Percentiles rank a stretch among this genome's conserved stretches.
These are phyloP conservation scores for Fusarium sterilihyphosum DNA, from an alignment of 2,329 filamentous ascomycete species.

Conservation along the genomic window DNA sequence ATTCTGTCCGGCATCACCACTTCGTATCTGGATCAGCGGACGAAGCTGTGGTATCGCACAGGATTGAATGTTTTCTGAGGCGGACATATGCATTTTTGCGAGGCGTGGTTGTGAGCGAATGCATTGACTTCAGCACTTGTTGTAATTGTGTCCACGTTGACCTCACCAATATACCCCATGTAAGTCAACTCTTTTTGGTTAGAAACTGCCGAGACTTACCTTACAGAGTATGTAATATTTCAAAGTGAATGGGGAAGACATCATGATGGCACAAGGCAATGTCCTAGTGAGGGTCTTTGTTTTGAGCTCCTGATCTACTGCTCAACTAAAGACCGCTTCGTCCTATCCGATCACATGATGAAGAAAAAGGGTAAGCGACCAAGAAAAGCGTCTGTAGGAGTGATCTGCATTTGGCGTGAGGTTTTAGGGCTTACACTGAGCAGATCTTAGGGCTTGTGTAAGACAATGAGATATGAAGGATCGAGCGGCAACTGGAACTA, in stretches of 20 bases:
- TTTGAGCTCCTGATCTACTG: not conserved
- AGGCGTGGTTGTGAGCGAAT: no score
- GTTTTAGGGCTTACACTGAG: not conserved
- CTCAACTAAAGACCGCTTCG: not conserved
- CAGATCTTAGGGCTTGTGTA: not conserved
- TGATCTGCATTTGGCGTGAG: not conserved
- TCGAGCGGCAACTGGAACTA: not conserved
- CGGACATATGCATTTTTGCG: not conserved
- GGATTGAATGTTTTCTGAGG: not conserved
- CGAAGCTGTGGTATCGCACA: not conserved
- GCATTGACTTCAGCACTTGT: not conserved
- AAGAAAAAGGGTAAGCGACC: not conserved
- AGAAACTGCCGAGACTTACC: fast-evolving
- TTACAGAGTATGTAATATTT: fast-evolving
- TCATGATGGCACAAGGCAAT: not conserved
- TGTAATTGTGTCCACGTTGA: fast-evolving
- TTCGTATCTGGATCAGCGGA: no score
- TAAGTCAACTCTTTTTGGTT: not conserved
- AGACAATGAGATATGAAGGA: not conserved
- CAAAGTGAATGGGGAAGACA: not conserved
- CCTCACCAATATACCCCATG: not conserved
- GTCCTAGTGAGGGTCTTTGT: no score
- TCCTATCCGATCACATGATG: no score
- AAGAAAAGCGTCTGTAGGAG: no score
- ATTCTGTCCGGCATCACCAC: not conserved